These are phyloP conservation scores for Boechera divaricarpa DNA, from an alignment of 345 rosid genomes.

Conservation along the genomic window DNA sequence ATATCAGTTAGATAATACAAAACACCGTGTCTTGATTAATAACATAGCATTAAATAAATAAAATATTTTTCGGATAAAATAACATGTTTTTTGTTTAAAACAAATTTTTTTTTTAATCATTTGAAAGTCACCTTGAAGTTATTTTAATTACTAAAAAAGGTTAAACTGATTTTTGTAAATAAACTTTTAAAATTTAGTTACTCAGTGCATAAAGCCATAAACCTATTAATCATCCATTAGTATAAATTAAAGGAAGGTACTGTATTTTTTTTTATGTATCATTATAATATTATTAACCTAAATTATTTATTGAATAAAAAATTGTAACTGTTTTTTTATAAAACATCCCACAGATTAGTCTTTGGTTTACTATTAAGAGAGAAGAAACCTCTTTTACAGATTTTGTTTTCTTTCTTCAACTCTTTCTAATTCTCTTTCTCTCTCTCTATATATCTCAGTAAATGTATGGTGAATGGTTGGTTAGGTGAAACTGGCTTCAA, in stretches of 20 bases:
- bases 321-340: conserved; percentile 10
- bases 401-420: conserved; percentile 36
- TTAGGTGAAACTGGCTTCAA: conserved; percentile 41
- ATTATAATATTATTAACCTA: not conserved
- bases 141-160: not conserved
- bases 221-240: not conserved
- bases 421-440: conserved; percentile 7
- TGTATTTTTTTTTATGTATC: not conserved
- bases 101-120: not conserved
- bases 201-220: not conserved
- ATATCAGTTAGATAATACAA: not conserved
- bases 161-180: not conserved
- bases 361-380: conserved; percentile 29
- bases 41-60: too few species aligned
- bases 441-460: conserved; percentile 17
- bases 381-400: conserved; percentile 32
- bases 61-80: too few species aligned
- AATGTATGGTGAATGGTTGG: conserved; percentile 46
- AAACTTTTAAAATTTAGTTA: not conserved
- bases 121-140: not conserved
- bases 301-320: conserved; percentile 16
- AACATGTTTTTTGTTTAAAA: too few species aligned
- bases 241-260: not conserved
- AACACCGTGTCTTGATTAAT: not conserved
- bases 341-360: conserved; percentile 22